These are phyloP conservation scores for Pestalotiopsis sp. DNA, from an alignment of 2,329 filamentous ascomycete genomes.

Conservation along the genomic window DNA sequence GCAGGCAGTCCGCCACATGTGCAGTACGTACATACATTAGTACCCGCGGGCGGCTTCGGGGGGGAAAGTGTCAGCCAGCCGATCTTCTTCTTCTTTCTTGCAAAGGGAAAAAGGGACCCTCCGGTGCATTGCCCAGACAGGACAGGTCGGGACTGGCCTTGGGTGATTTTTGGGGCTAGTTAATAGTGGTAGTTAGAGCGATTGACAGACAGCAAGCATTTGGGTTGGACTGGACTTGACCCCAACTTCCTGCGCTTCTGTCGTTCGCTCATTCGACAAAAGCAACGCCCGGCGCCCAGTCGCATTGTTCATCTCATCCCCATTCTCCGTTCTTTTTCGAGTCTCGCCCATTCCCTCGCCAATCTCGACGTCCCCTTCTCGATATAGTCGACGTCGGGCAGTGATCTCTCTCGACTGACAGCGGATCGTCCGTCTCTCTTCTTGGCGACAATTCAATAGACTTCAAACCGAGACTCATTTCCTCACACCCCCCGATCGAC, in stretches of 20 bases:
- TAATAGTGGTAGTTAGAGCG: too few relatives aligned
- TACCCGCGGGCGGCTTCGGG: background rate
- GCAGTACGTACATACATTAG: background rate
- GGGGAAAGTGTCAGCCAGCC: background rate
- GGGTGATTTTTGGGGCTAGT: too few relatives aligned
- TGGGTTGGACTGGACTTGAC: background rate
- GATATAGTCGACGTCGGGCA: background rate
- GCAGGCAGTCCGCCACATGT: too few relatives aligned
- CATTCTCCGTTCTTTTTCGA: conserved; percentile 8
- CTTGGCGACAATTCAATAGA: too few relatives aligned
- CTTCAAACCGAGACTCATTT: background rate
- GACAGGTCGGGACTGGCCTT: background rate
- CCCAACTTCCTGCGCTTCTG: background rate
- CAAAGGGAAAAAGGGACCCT: background rate
- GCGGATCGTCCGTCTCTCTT: background rate
- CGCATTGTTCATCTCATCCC: conserved; percentile 2
- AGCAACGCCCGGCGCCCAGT: conserved; percentile 4
- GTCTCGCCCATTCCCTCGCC: background rate
- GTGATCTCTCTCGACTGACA: background rate
- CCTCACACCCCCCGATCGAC: background rate
- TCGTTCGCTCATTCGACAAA: conserved; percentile 4
- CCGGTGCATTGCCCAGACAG: background rate
- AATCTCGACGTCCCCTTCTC: background rate
- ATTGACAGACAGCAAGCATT: background rate
- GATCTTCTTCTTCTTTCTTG: background rate